phyloP scores from a whole-genome alignment of 805 yeast genomes.

The Komagataella populi region DNA sequence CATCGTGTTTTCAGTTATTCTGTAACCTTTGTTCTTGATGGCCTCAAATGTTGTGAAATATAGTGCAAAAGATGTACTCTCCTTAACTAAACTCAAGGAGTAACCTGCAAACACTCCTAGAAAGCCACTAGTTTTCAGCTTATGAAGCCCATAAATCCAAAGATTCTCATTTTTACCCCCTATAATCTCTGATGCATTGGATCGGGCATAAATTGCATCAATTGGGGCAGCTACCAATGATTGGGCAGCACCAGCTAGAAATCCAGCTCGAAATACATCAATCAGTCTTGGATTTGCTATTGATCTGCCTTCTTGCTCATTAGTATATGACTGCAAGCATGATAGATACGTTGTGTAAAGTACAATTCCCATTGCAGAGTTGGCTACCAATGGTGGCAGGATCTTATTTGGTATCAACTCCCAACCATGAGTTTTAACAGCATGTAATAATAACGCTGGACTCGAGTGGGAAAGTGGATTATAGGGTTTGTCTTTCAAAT shows the following conservation, averaged over 20 bases:
- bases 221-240: slow-evolving; percentile 89
- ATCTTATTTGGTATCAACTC: slow-evolving; percentile 71
- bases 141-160: slow-evolving; percentile 64
- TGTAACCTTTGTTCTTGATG: slow-evolving; percentile 57
- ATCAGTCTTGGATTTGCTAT: slow-evolving; percentile 16
- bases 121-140: slow-evolving; percentile 60
- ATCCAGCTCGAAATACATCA: slow-evolving; percentile 71
- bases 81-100: slow-evolving; percentile 65
- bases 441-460: slow-evolving; percentile 57
- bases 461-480: slow-evolving; percentile 61
- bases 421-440: slow-evolving; percentile 75
- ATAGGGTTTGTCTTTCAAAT: slow-evolving; percentile 32
- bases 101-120: slow-evolving; percentile 87
- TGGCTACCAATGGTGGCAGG: slow-evolving; percentile 79
- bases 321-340: slow-evolving; percentile 25
- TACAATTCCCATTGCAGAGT: slow-evolving; percentile 79
- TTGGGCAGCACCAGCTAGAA: slow-evolving; percentile 75
- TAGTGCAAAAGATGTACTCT: slow-evolving; percentile 69
- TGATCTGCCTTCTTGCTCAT: slow-evolving; percentile 8
- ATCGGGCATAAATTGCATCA: slow-evolving; percentile 80
- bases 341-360: slow-evolving; percentile 73
- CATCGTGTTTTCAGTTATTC: slow-evolving; percentile 29
- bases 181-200: slow-evolving; percentile 60
- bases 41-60: slow-evolving; percentile 74
- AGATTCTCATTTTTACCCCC: slow-evolving; percentile 55